phyloP scores from a whole-genome alignment of 225 moss, liverwort and hornwort species.

The Marchantia polymorpha region DNA sequence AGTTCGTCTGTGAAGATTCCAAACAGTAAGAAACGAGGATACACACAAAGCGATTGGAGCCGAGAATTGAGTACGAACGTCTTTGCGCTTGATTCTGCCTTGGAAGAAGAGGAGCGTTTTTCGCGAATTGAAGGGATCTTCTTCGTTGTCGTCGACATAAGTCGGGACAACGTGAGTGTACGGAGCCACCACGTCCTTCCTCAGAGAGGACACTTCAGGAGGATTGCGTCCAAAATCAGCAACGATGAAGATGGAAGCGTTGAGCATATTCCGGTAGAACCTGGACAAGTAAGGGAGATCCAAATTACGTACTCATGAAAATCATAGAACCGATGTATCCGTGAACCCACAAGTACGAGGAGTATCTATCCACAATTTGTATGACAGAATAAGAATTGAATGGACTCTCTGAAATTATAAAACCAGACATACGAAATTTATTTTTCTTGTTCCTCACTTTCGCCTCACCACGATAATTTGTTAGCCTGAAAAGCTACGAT shows the following conservation, averaged over 20 bases:
- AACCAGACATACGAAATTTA: too few species aligned
- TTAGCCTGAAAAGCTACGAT: too few species aligned
- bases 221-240: constrained; percentile 70
- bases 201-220: constrained; percentile 50
- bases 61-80: constrained; percentile 45
- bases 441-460: too few species aligned
- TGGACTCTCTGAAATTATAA: too few species aligned
- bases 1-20: neutral
- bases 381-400: too few species aligned
- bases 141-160: constrained; percentile 43
- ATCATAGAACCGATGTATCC: too few species aligned
- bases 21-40: too few species aligned
- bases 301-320: too few species aligned
- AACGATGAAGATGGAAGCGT: constrained; percentile 72
- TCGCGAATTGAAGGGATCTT: constrained; percentile 57
- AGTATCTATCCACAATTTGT: too few species aligned
- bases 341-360: too few species aligned
- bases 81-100: constrained; percentile 71
- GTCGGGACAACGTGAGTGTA: constrained; percentile 68
- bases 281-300: too few species aligned
- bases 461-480: too few species aligned
- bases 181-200: constrained; percentile 85
- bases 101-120: constrained; percentile 66
- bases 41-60: neutral
- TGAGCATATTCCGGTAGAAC: constrained; percentile 49